phyloP scores from a whole-genome alignment of 768 basidiomycete species.

The Naematelia encephala region DNA sequence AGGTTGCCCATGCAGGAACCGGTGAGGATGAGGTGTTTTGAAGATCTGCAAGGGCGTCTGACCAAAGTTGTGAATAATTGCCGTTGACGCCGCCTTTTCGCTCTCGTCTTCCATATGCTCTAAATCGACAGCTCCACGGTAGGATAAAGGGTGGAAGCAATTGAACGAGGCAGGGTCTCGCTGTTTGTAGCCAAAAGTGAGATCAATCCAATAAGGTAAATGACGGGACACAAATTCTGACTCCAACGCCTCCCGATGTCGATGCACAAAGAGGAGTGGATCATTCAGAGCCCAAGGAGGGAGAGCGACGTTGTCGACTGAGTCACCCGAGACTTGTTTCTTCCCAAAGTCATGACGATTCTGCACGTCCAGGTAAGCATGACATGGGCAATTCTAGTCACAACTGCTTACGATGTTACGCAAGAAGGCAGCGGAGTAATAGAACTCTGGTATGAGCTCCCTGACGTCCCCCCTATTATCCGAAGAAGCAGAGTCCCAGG shows the following conservation, averaged over 20 bases:
- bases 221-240: slow-evolving; percentile 80
- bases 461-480: slow-evolving; percentile 89
- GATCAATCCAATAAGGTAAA: slow-evolving; percentile 85
- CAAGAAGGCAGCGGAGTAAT: slow-evolving; percentile 62
- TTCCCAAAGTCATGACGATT: slow-evolving; percentile 50
- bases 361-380: slow-evolving; percentile 12
- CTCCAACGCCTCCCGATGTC: slow-evolving; percentile 80
- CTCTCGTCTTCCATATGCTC: slow-evolving; percentile 80
- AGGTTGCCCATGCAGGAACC: slow-evolving; percentile 64
- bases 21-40: slow-evolving; percentile 66
- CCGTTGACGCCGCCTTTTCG: slow-evolving; percentile 86
- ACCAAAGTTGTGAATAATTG: slow-evolving; percentile 94
- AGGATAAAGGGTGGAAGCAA: slow-evolving; percentile 88
- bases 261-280: slow-evolving; percentile 71
- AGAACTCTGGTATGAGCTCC: slow-evolving; percentile 75
- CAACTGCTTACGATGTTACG: slow-evolving; percentile 58
- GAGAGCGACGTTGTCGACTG: slow-evolving; percentile 78
- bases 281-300: slow-evolving; percentile 87
- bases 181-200: slow-evolving; percentile 66
- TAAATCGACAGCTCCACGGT: slow-evolving; percentile 86
- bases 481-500: slow-evolving; percentile 77
- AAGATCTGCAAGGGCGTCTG: slow-evolving; percentile 90
- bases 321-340: slow-evolving; percentile 51
- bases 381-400: neutral
- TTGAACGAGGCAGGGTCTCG: slow-evolving; percentile 72